These are phyloP conservation scores for Mycothermus thermophilus DNA, from an alignment of 495 filamentous ascomycete species.

Conservation along the genomic window DNA sequence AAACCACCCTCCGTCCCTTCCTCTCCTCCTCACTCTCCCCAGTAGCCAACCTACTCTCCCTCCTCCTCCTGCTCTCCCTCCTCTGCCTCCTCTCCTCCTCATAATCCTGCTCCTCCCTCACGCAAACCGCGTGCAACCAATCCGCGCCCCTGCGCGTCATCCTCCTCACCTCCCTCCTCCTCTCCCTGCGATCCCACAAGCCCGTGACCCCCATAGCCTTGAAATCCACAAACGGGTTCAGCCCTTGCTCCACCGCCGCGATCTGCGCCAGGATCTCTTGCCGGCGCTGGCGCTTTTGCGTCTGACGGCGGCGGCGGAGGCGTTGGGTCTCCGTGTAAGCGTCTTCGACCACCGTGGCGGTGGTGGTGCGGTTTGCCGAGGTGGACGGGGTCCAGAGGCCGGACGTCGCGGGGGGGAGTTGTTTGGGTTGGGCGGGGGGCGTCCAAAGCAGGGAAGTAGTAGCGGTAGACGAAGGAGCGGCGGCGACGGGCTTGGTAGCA, in stretches of 20 bases:
- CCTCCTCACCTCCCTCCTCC: no score
- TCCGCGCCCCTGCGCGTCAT: no score
- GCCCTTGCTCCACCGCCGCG: constrained; percentile 8
- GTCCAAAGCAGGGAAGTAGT: constrained; percentile 4
- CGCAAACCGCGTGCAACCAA: no score
- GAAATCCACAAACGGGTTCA: constrained; percentile 6
- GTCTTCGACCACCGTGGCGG: constrained; percentile 11
- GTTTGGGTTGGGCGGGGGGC: background rate
- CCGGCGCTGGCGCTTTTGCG: constrained; percentile 3
- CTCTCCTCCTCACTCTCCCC: constrained; percentile 5
- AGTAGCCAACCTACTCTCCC: constrained; percentile 5
- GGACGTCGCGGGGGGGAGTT: background rate
- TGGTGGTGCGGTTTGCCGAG: background rate
- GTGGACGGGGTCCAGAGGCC: constrained; percentile 6
- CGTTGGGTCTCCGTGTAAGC: constrained; percentile 6
- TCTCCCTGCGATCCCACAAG: constrained; percentile 11
- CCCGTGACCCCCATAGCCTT: constrained; percentile 3
- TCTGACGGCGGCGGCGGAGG: constrained; percentile 7
- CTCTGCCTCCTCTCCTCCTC: background rate
- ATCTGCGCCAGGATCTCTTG: constrained; percentile 16
- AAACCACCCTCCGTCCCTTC: constrained; percentile 7
- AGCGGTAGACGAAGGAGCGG: background rate
- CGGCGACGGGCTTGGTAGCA: background rate
- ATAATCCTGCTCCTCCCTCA: no score
- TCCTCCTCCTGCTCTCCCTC: background rate